A percentile compares a stretch with the other conserved stretches of the same genome.
These are phyloP conservation scores for Seiridium cupressi DNA, from an alignment of 2,329 filamentous ascomycete species.

Conservation along the genomic window DNA sequence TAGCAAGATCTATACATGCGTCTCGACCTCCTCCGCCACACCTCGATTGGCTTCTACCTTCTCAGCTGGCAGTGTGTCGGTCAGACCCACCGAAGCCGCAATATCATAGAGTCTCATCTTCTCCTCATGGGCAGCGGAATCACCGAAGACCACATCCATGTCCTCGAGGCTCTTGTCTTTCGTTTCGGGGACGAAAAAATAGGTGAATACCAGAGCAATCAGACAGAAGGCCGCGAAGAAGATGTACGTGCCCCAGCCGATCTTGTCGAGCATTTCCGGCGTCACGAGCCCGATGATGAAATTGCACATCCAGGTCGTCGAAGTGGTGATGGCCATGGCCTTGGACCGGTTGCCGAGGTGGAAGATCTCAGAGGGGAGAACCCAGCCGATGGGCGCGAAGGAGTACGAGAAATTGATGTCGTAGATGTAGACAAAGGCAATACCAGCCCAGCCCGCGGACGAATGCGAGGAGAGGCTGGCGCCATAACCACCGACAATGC, in stretches of 20 bases:
- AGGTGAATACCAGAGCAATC: conserved; percentile 46
- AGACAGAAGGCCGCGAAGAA: conserved; percentile 58
- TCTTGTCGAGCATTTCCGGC: conserved; percentile 53
- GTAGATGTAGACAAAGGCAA: conserved; percentile 59
- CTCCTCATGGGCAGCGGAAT: conserved; percentile 34
- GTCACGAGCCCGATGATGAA: conserved; percentile 35
- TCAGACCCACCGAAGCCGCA: neutral
- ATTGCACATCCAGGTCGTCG: conserved; percentile 57
- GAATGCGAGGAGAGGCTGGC: conserved; percentile 42
- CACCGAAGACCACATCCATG: conserved; percentile 49
- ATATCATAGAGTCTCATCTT: neutral
- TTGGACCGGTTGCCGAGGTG: conserved; percentile 56
- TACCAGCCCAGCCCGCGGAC: conserved; percentile 55
- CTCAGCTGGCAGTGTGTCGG: neutral
- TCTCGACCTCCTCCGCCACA: neutral
- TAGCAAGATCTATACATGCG: neutral
- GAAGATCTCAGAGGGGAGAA: conserved; percentile 58
- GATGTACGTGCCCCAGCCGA: conserved; percentile 52
- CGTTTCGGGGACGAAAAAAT: conserved; percentile 58
- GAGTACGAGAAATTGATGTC: conserved; percentile 34
- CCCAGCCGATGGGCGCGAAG: conserved; percentile 51
- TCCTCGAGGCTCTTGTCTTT: conserved; percentile 53
- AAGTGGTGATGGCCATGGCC: conserved; percentile 58
- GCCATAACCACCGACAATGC: conserved; percentile 48
- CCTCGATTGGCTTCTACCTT: neutral